phyloP scores from a whole-genome alignment of 164 flowering plant genomes.

The Liquidambar formosana region DNA sequence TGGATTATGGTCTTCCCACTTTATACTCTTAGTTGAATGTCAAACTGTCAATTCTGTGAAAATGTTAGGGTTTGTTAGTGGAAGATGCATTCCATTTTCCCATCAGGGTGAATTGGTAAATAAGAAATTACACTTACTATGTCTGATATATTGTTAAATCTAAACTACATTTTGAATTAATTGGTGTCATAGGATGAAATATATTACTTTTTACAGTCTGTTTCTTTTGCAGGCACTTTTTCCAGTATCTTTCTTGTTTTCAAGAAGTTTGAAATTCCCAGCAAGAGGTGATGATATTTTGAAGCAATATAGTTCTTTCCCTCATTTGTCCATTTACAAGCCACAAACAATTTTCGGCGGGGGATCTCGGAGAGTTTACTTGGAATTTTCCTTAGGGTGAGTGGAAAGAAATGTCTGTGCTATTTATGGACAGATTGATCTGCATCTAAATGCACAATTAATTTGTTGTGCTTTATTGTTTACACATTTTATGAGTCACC shows the following conservation, averaged over 20 bases:
- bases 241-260: constrained; percentile 72
- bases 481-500: background rate
- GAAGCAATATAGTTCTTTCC: constrained; percentile 53
- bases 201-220: background rate
- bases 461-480: background rate
- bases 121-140: background rate
- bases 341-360: constrained; percentile 34
- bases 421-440: background rate
- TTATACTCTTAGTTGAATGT: background rate
- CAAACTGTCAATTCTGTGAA: background rate
- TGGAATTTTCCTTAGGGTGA: constrained; percentile 86
- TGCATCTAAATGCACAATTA: background rate
- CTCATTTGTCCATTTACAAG: constrained; percentile 45
- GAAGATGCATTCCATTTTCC: background rate
- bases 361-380: constrained; percentile 62
- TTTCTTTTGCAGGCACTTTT: constrained; percentile 64
- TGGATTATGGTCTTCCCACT: background rate
- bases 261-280: constrained; percentile 75
- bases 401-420: constrained; percentile 9
- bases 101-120: background rate
- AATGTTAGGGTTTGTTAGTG: background rate
- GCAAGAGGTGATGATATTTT: constrained; percentile 50
- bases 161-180: background rate
- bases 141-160: background rate
- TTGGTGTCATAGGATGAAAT: background rate